These are phyloP conservation scores for Leccinum aurantiacum DNA, from an alignment of 768 basidiomycete species.

Conservation along the genomic window DNA sequence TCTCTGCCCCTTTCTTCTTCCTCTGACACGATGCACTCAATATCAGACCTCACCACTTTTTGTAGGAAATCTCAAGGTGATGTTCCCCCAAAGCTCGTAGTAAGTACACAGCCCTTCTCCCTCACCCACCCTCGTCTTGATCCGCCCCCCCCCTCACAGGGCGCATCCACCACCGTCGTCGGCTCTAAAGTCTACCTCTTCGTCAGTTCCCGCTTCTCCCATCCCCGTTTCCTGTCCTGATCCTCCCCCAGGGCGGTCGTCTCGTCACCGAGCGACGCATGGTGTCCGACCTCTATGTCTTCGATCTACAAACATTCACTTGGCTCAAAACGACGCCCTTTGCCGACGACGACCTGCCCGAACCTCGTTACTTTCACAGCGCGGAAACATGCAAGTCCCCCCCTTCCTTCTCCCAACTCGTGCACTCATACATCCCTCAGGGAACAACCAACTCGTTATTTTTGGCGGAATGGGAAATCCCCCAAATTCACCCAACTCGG, in stretches of 20 bases:
- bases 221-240: neutral
- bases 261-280: conserved; percentile 84
- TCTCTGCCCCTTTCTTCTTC: conserved; percentile 8
- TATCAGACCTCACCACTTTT: conserved; percentile 87
- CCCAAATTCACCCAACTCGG: conserved; percentile 64
- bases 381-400: conserved; percentile 69
- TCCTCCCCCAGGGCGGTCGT: conserved; percentile 69
- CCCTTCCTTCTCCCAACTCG: neutral
- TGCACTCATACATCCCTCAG: conserved; percentile 31
- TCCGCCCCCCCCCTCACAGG: conserved; percentile 42
- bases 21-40: conserved; percentile 59
- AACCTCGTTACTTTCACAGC: conserved; percentile 93
- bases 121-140: neutral
- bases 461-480: conserved; percentile 95
- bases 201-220: conserved; percentile 42
- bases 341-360: conserved; percentile 69
- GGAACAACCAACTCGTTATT: conserved; percentile 88
- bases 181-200: conserved; percentile 90
- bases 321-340: conserved; percentile 73
- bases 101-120: conserved; percentile 37
- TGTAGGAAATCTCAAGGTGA: conserved; percentile 81
- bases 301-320: conserved; percentile 76
- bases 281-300: conserved; percentile 87
- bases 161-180: conserved; percentile 88
- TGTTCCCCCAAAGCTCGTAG: conserved; percentile 86